Base-by-base conservation (phyloP, 1,139 yeast species). In the Candida frijolesensis region DNA sequence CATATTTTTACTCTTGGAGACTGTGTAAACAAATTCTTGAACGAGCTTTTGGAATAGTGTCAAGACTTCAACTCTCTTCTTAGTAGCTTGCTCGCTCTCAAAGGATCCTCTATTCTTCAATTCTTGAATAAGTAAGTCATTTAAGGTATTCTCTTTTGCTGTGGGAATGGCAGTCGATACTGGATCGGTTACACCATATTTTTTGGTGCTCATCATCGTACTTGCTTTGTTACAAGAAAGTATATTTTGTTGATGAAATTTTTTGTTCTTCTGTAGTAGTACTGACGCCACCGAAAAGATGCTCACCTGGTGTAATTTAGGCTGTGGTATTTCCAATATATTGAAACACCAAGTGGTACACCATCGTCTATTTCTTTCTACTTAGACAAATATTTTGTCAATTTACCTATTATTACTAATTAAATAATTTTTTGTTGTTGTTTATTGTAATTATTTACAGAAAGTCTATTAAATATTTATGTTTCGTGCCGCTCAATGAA, bases 111-210 rank as follows among this genome's bases (percentile, higher is more conserved):
- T 87, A n/a, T 71, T 72, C 65, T 90, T 89, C 49, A 94, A 76
- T 64, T 91, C 98, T 49, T 79, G 80, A 47, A 94, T 84, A 66
- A 95, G 72, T 45, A 74, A 67, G 61, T 89, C 96, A 65, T 94
- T 94, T 50, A 91, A 70, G 19, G 71, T 72, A 50, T 83, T 84
- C 63, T 94, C 99, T 35, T 82, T 82, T 1, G 92, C 84, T 0
- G 96, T 87, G 0, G 99, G 94, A 16, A 89, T 89, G 0, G 87
- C 91, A 19, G 76, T 67, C 0, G 97, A 89, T 42, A 94, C 88
- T 0, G 98, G 97, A 29, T 87, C 87, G 14, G 99, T 94, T 25
- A 94, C 96, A 53, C 98, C 98, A 60, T 80, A 88, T 39, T 70
- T 52, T 52, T 57, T 54, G 10, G 50, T 41, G 57, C 63, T 64